Evolutionary conservation across 1,284 basidiomycete species (phyloP).

Genomic region (Ganoderma multipileum): DNA sequence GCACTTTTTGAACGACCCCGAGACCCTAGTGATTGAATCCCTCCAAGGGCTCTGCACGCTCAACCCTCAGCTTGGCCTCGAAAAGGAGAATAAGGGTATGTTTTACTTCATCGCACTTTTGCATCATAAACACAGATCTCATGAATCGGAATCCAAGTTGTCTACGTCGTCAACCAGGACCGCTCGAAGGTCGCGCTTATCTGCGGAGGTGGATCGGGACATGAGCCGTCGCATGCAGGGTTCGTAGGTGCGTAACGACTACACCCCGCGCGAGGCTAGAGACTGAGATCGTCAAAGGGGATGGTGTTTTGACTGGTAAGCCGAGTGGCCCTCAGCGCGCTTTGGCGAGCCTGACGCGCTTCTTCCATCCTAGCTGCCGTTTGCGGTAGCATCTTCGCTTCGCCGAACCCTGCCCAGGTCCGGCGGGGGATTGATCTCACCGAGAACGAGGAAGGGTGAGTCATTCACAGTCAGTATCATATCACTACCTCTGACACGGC

Average conservation of each 20-base stretch:
- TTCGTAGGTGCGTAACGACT: constrained; percentile 66
- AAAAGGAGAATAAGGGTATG: constrained; percentile 69
- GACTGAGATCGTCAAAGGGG: constrained; percentile 50
- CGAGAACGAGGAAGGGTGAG: constrained; percentile 78
- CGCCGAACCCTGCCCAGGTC: constrained; percentile 87
- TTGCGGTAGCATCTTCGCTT: constrained; percentile 88
- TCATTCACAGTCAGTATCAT: constrained; percentile 8
- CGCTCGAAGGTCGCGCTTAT: constrained; percentile 80
- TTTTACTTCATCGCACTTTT: neutral
- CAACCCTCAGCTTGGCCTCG: constrained; percentile 76
- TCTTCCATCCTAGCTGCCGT: constrained; percentile 67
- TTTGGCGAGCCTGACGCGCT: neutral
- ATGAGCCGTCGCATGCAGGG: constrained; percentile 88
- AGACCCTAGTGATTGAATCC: constrained; percentile 78
- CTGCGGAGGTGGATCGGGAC: constrained; percentile 91
- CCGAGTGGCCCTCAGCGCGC: constrained; percentile 20
- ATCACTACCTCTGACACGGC: neutral
- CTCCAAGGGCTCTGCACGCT: constrained; percentile 74
- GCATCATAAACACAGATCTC: neutral
- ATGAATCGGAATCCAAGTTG: constrained; percentile 45
- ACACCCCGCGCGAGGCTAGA: neutral
- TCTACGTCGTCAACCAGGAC: constrained; percentile 64
- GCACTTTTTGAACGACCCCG: constrained; percentile 77
- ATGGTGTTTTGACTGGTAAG: constrained; percentile 79
- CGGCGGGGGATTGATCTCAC: constrained; percentile 81